These are phyloP conservation scores for Cyberlindnera galapagoensis DNA, from an alignment of 805 yeast species.

Conservation along the genomic window DNA sequence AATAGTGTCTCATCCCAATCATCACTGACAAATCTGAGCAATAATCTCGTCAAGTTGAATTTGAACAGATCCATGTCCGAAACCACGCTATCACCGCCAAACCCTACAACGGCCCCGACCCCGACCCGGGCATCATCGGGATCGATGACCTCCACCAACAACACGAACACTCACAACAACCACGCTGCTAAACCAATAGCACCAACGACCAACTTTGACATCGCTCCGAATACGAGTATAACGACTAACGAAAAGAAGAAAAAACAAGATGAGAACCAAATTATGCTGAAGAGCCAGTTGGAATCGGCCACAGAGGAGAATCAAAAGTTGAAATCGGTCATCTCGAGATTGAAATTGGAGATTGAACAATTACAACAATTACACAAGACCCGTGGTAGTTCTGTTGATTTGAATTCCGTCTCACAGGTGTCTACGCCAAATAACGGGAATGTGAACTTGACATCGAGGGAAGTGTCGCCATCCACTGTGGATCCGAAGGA, in stretches of 20 bases:
- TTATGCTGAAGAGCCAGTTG: conserved; percentile 32
- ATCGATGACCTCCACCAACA: no score
- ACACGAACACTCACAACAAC: no score
- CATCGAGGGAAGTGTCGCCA: conserved; percentile 14
- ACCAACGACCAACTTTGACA: no score
- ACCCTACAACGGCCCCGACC: conserved; percentile 2
- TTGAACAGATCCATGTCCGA: conserved; percentile 10
- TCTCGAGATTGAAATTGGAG: conserved; percentile 34
- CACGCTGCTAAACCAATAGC: no score
- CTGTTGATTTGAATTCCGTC: neutral
- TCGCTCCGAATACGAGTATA: conserved; percentile 4
- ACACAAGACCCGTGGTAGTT: neutral
- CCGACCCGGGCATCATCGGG: no score
- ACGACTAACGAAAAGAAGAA: no score
- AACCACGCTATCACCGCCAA: conserved; percentile 1
- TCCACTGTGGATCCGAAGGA: conserved; percentile 21
- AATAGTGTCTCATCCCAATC: neutral
- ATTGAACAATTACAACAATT: conserved; percentile 25
- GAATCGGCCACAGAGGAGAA: conserved; percentile 38
- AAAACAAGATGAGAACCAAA: conserved; percentile 18
- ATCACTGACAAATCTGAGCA: conserved; percentile 10
- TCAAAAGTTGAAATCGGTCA: conserved; percentile 35
- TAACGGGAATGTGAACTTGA: neutral
- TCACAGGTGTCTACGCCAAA: conserved; percentile 10
- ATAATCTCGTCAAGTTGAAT: conserved; percentile 12